Evolutionary conservation across 2,329 filamentous ascomycete species (phyloP), one percentile per base, ranked within the genome.

Genomic region (Ciborinia camelliae): DNA sequence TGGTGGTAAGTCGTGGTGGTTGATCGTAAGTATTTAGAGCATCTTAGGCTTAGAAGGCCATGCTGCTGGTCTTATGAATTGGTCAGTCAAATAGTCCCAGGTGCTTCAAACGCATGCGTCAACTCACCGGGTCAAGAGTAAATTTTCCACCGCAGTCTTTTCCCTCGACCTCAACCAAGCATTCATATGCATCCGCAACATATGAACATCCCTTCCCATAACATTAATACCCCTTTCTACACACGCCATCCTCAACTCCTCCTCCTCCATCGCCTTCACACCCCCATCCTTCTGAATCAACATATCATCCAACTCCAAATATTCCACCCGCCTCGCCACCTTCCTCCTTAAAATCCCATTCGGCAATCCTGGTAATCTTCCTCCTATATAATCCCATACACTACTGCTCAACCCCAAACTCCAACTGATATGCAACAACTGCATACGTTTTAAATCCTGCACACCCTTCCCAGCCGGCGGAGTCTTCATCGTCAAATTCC

Each of bases 191-290:
- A 70, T 74, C 37, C 76, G 79, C 63, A 81, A 71, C 5, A 72
- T 68, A 23, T 72, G 62, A 54, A 79, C 77, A 0, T 71, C 68
- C 23, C 67, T 73, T 4, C 77, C 82, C 32, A 85, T 69, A 12
- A 85, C 81, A 70, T 85, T 78, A 43, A 90, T 80, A 0, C 88
- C 90, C 18, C 90, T 82, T 68, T 92, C 90, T 65, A 86, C 81
- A 71, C 89, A 90, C 18, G 91, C 91, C 66, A 91, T 82, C 66
- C 79, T 78, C 26, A 92, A 78, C 79, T 96, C 91, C 47, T 84
- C 83, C 9, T 77, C 77, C 68, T 82, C 82, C 70, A 96, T 78
- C 28, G 77, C 82, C 3, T 73, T 69, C 6, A 84, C 81, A 0
- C 88, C 90, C 1, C 90, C 90, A 54, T 85, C 83, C 45, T 81